phyloP scores from a whole-genome alignment of 2,329 filamentous ascomycete species.

The Penicillium capsulatum region DNA sequence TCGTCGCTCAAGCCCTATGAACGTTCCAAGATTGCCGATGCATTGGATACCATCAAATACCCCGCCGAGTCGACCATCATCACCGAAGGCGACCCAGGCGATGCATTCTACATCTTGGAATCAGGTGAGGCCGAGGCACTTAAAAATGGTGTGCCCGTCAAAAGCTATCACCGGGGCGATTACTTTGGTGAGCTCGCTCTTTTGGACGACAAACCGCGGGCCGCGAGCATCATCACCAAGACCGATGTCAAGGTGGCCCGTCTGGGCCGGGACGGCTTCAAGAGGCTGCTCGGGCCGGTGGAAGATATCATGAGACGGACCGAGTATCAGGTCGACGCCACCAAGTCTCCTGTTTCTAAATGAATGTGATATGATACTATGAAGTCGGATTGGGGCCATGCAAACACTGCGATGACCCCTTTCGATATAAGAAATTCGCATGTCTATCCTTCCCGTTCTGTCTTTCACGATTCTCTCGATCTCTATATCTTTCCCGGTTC shows the following conservation, averaged over 20 bases:
- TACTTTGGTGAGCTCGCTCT: constrained; percentile 96
- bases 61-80: constrained; percentile 78
- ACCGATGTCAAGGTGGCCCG: constrained; percentile 90
- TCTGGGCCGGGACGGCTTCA: constrained; percentile 90
- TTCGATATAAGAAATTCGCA: not conserved
- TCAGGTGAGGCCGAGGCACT: constrained; percentile 80
- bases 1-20: constrained; percentile 83
- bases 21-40: constrained; percentile 94
- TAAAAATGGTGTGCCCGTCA: constrained; percentile 72
- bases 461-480: constrained; percentile 2
- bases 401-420: not conserved
- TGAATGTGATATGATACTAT: constrained; percentile 19
- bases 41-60: constrained; percentile 86
- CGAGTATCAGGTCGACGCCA: constrained; percentile 39
- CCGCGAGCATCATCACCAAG: constrained; percentile 78
- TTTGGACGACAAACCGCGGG: constrained; percentile 87
- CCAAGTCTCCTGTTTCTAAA: constrained; percentile 24
- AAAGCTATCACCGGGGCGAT: constrained; percentile 82
- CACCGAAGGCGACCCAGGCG: constrained; percentile 81
- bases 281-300: constrained; percentile 84
- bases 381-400: constrained; percentile 5
- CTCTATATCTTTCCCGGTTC: constrained; percentile 8
- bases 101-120: constrained; percentile 89
- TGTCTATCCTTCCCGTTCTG: not conserved
- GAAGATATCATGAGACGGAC: constrained; percentile 85